Evolutionary conservation across 2,329 filamentous ascomycete genomes (phyloP).

Genomic region (Phialophora verrucosa): DNA sequence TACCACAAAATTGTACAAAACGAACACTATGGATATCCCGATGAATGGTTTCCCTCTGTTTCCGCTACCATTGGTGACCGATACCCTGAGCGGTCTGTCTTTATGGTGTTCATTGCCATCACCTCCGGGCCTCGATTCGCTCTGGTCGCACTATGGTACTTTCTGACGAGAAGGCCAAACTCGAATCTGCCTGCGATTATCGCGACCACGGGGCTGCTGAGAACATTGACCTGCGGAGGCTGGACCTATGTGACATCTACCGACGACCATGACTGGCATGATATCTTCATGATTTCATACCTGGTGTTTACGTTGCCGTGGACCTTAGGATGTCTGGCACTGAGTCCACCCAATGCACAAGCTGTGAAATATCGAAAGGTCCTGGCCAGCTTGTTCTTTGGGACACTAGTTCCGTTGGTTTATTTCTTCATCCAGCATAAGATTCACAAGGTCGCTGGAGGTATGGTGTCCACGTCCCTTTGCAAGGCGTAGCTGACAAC

Average conservation of each 20-base stretch:
- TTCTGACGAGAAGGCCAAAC: conserved; percentile 79
- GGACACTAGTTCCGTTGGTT: conserved; percentile 83
- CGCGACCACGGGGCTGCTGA: conserved; percentile 77
- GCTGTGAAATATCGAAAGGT: conserved; percentile 90
- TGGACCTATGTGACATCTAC: conserved; percentile 99
- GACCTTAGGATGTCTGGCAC: conserved; percentile 86
- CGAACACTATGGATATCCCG: conserved; percentile 90
- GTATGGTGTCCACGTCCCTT: conserved; percentile 59
- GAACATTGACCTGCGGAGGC: conserved; percentile 91
- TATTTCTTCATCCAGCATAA: conserved; percentile 99
- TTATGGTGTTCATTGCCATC: conserved; percentile 96
- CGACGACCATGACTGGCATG: conserved; percentile 97
- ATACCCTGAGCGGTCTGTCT: conserved; percentile 94
- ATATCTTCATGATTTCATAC: conserved; percentile 99
- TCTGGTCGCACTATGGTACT: conserved; percentile 89
- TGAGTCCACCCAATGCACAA: conserved; percentile 82
- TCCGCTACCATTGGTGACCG: conserved; percentile 96
- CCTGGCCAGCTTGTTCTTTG: conserved; percentile 83
- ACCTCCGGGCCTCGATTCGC: conserved; percentile 93
- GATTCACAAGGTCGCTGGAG: conserved; percentile 89
- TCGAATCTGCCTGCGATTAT: conserved; percentile 80
- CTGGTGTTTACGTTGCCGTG: conserved; percentile 91
- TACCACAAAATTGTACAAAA: conserved; percentile 98
- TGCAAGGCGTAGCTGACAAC: conserved; percentile 19
- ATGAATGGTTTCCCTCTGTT: conserved; percentile 96